These are phyloP conservation scores for Sugiyamaella castrensis DNA, from an alignment of 1,139 yeast species.

Conservation along the genomic window DNA sequence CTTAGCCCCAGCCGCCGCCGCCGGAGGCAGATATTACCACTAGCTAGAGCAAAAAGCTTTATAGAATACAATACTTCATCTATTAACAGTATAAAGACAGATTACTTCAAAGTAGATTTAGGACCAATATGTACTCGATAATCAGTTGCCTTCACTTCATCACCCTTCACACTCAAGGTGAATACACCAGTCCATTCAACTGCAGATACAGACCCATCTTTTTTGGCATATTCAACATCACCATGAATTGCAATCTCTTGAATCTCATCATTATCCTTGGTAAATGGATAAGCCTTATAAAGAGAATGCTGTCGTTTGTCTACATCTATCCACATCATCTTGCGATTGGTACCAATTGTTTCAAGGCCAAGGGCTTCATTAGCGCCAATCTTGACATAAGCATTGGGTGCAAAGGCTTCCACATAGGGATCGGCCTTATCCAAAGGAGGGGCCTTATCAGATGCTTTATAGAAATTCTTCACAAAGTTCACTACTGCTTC, in stretches of 20 bases:
- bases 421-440: conserved; percentile 7
- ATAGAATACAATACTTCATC: too few species aligned
- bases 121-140: conserved; percentile 5
- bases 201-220: conserved; percentile 1
- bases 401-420: conserved; percentile 6
- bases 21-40: too few species aligned
- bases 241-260: conserved; percentile 15
- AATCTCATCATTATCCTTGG: conserved; percentile 2
- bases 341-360: conserved; percentile 5
- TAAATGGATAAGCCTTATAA: conserved; percentile 11
- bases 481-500: conserved; percentile 7
- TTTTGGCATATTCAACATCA: conserved; percentile 7
- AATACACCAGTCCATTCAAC: conserved; percentile 11
- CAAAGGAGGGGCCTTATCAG: conserved; percentile 11
- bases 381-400: conserved; percentile 9
- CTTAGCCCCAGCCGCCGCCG: too few species aligned
- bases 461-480: conserved; percentile 9
- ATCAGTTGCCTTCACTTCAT: conserved; percentile 1
- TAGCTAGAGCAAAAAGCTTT: too few species aligned
- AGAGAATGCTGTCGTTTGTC: conserved; percentile 9
- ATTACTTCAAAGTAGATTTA: conserved; percentile 3
- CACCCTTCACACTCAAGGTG: background rate
- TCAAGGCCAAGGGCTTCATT: conserved; percentile 4
- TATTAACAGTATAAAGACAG: too few species aligned
- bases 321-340: conserved; percentile 10